Conservation (phyloP, 805 yeast genomes). For the Cyberlindnera amylophila region DNA sequence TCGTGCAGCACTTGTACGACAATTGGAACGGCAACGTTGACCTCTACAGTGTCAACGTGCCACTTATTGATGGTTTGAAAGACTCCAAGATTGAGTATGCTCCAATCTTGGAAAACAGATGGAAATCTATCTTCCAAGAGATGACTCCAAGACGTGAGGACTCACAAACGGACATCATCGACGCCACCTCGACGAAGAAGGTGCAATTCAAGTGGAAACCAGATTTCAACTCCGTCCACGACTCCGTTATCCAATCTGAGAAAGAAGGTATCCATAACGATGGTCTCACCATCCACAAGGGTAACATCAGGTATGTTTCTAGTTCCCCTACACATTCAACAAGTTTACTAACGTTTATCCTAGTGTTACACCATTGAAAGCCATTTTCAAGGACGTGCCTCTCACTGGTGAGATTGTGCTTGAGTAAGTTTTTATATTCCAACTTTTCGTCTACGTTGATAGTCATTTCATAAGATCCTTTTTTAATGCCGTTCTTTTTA, state of each 20-base stretch:
- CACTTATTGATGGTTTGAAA: constrained; percentile 54
- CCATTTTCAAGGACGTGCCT: constrained; percentile 60
- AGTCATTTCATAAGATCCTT: constrained; percentile 1
- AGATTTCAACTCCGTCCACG: constrained; percentile 64
- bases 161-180: constrained; percentile 42
- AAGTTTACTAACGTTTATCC: constrained; percentile 20
- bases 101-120: constrained; percentile 75
- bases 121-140: constrained; percentile 61
- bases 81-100: constrained; percentile 67
- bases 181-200: constrained; percentile 35
- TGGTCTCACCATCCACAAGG: constrained; percentile 30
- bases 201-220: constrained; percentile 79
- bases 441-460: background rate
- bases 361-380: constrained; percentile 68
- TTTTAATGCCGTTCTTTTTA: too few species aligned
- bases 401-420: constrained; percentile 56
- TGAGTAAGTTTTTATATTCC: constrained; percentile 22
- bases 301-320: constrained; percentile 27
- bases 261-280: constrained; percentile 27
- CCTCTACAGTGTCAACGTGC: constrained; percentile 80
- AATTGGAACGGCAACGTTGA: constrained; percentile 62
- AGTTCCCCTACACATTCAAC: background rate
- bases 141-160: constrained; percentile 12
- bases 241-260: constrained; percentile 39
- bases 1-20: constrained; percentile 54